phyloP scores from a whole-genome alignment of 495 filamentous ascomycete genomes.

The Echria macrotheca region DNA sequence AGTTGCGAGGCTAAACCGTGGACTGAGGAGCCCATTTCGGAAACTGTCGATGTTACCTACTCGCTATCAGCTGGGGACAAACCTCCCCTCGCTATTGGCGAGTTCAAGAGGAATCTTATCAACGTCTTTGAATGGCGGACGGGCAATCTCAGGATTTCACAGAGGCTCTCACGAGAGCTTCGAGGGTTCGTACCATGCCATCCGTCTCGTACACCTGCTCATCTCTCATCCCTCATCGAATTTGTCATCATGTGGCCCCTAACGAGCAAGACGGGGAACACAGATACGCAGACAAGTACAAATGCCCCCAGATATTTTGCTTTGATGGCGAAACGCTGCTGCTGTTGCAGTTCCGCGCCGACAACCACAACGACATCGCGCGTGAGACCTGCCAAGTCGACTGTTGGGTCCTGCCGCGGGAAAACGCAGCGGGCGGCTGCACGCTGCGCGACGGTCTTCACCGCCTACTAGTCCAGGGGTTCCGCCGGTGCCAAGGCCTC shows the following conservation, averaged over 20 bases:
- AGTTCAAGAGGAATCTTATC: background rate
- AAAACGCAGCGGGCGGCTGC: background rate
- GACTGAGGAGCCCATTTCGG: background rate
- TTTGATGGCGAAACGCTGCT: conserved; percentile 3
- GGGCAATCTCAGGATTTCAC: background rate
- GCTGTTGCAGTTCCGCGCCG: conserved; percentile 7
- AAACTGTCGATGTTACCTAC: background rate
- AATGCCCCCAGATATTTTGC: conserved; percentile 12
- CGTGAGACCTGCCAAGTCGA: background rate
- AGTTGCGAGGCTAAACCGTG: background rate
- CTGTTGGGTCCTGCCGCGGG: conserved; percentile 1
- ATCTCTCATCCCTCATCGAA: background rate
- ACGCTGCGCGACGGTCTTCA: background rate
- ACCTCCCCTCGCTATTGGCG: background rate
- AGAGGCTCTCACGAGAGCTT: conserved; percentile 13
- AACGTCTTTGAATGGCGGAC: background rate
- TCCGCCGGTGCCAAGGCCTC: background rate
- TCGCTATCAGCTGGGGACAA: background rate
- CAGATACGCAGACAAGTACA: conserved; percentile 9
- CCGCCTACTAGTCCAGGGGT: background rate
- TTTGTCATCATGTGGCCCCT: no score
- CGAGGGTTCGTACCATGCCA: no score
- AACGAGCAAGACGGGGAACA: background rate
- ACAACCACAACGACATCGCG: background rate
- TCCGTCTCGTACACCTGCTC: background rate